These are phyloP conservation scores for Spergularia azorica DNA, from an alignment of 179 eudicot genomes.

Conservation along the genomic window DNA sequence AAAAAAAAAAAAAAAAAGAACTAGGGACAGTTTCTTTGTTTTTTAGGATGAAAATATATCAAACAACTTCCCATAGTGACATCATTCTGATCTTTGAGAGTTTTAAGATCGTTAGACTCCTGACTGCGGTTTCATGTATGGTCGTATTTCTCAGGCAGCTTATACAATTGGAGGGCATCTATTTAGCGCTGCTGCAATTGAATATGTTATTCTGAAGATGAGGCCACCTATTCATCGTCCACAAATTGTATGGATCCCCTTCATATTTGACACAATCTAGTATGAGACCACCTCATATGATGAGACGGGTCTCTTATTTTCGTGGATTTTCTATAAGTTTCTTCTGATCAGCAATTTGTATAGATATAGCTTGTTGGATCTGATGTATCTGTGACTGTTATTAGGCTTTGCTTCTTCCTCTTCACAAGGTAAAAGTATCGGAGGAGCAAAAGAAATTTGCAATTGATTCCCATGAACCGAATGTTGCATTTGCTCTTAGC, in stretches of 20 bases:
- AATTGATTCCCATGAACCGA: constrained; percentile 39
- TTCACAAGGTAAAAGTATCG: constrained; percentile 39
- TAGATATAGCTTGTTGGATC: too few species aligned
- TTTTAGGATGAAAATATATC: constrained; percentile 1
- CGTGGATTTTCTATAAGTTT: too few species aligned
- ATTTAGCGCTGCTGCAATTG: constrained; percentile 43
- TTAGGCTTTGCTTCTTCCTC: constrained; percentile 40
- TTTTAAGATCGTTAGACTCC: constrained; percentile 1
- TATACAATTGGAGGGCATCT: constrained; percentile 45
- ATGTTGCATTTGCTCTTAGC: constrained; percentile 40
- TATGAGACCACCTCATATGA: too few species aligned
- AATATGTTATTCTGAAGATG: constrained; percentile 45
- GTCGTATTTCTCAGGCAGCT: constrained; percentile 38
- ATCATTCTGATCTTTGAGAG: neutral
- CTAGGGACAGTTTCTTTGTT: neutral
- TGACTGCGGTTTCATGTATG: constrained; percentile 2
- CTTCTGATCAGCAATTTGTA: too few species aligned
- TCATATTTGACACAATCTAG: neutral
- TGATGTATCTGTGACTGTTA: constrained; percentile 10
- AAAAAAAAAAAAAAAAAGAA: neutral
- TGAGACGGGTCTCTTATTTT: neutral
- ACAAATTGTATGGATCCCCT: constrained; percentile 31
- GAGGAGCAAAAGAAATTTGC: constrained; percentile 43
- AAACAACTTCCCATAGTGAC: neutral
- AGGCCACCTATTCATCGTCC: constrained; percentile 44